Conservation (phyloP, 352 stramenopile genomes). For the Globisporangium cederbergense region DNA sequence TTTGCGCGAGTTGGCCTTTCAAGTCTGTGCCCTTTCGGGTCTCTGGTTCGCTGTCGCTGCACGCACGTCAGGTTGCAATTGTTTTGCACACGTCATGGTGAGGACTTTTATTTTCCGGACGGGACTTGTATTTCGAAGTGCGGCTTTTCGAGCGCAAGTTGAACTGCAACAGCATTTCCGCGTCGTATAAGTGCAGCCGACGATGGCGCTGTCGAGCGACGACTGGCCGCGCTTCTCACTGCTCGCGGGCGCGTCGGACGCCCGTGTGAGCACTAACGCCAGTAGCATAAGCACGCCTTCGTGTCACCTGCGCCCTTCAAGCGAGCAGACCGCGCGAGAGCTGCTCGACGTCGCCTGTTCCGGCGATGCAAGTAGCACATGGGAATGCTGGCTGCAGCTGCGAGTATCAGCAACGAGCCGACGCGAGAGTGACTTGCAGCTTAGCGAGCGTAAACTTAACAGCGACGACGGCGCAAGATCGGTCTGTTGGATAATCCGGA, state of each 20-base stretch:
- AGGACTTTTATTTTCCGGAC: background rate
- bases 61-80: background rate
- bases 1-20: background rate
- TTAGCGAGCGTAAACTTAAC: background rate
- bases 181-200: background rate
- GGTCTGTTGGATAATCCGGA: conserved; percentile 29
- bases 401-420: conserved; percentile 6
- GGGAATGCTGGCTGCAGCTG: conserved; percentile 38
- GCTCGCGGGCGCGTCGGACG: conserved; percentile 11
- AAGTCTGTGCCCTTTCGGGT: background rate
- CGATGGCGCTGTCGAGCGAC: conserved; percentile 33
- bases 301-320: conserved; percentile 9
- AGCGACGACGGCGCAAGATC: background rate
- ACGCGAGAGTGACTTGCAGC: background rate
- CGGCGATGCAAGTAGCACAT: conserved; percentile 15
- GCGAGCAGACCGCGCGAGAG: background rate
- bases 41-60: background rate
- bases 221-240: conserved; percentile 40
- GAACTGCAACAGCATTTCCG: background rate
- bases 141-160: background rate
- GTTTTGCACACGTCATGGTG: background rate
- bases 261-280: background rate
- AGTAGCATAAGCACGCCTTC: background rate
- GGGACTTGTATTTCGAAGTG: conserved; percentile 1
- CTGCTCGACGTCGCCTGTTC: conserved; percentile 4